Conservation (phyloP, 164 flowering plant species). For the Berberis vulgaris region DNA sequence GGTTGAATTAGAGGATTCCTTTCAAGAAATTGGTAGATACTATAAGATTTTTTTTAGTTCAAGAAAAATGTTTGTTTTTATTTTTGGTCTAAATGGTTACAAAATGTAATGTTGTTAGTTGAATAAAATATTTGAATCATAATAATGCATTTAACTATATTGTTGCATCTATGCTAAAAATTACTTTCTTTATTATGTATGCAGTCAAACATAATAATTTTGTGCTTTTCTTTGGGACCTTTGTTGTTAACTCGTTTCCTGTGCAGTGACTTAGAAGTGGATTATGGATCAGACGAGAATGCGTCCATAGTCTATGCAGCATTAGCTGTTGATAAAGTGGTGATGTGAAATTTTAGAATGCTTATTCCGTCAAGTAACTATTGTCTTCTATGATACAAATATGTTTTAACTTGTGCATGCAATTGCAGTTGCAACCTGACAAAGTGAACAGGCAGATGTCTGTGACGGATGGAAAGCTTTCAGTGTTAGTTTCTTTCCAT, state of each 20-base stretch:
- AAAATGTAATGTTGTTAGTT: no score
- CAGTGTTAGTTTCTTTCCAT: slow-evolving; percentile 45
- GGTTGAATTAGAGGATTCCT: no score
- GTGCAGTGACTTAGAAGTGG: not conserved
- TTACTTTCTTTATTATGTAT: no score
- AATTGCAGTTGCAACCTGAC: slow-evolving; percentile 80
- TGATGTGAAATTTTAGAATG: slow-evolving; percentile 3
- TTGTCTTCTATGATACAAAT: not conserved
- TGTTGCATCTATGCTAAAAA: no score
- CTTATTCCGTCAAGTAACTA: not conserved
- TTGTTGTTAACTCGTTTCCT: not conserved
- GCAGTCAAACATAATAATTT: no score
- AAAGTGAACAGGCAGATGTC: slow-evolving; percentile 71
- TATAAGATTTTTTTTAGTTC: no score
- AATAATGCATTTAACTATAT: no score
- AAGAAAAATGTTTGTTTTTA: no score
- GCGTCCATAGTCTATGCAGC: not conserved
- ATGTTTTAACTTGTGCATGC: not conserved
- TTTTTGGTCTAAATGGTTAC: no score
- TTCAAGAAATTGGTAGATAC: no score
- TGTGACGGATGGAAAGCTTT: slow-evolving; percentile 54
- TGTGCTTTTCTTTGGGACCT: no score
- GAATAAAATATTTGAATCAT: no score
- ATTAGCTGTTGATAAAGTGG: slow-evolving; percentile 90
- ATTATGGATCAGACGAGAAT: not conserved